Evolutionary conservation across 805 yeast species (phyloP).

Genomic region (Saccharomycopsis fermentans): DNA sequence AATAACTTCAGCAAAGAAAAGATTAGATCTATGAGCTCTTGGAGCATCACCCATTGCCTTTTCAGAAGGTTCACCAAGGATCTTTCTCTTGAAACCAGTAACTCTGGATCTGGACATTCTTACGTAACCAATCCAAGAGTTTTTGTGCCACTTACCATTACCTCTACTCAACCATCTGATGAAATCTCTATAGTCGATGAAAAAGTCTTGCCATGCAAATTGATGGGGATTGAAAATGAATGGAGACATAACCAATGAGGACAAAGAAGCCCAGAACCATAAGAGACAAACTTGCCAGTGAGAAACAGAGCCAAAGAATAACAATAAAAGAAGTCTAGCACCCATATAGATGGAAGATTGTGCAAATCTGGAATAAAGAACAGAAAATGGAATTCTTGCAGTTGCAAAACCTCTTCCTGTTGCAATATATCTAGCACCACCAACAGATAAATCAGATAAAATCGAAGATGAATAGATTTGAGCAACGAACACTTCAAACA

Average conservation of each 20-base stretch:
- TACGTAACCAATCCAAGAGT: constrained; percentile 74
- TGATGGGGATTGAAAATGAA: constrained; percentile 73
- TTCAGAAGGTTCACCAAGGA: constrained; percentile 58
- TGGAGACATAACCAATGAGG: constrained; percentile 61
- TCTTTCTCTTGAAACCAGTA: constrained; percentile 81
- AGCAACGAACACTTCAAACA: constrained; percentile 92
- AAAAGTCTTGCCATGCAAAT: constrained; percentile 57
- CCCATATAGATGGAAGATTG: constrained; percentile 73
- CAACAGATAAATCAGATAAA: constrained; percentile 66
- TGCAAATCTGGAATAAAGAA: constrained; percentile 68
- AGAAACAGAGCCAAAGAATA: constrained; percentile 65
- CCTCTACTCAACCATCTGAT: constrained; percentile 78
- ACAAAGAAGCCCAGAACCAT: constrained; percentile 66
- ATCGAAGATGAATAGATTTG: constrained; percentile 82
- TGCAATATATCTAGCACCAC: constrained; percentile 86
- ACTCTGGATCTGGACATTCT: constrained; percentile 75
- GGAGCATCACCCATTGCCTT: constrained; percentile 54
- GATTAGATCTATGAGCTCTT: constrained; percentile 69
- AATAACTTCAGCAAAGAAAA: constrained; percentile 70
- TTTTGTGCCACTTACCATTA: constrained; percentile 49
- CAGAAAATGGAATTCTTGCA: constrained; percentile 61
- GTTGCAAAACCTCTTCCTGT: constrained; percentile 95
- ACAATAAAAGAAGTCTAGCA: constrained; percentile 51
- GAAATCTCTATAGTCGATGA: constrained; percentile 53
- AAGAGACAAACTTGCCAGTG: constrained; percentile 72